Evolutionary conservation across 176 grass and related monocot genomes (phyloP).

Genomic region (Aegilops longissima): DNA sequence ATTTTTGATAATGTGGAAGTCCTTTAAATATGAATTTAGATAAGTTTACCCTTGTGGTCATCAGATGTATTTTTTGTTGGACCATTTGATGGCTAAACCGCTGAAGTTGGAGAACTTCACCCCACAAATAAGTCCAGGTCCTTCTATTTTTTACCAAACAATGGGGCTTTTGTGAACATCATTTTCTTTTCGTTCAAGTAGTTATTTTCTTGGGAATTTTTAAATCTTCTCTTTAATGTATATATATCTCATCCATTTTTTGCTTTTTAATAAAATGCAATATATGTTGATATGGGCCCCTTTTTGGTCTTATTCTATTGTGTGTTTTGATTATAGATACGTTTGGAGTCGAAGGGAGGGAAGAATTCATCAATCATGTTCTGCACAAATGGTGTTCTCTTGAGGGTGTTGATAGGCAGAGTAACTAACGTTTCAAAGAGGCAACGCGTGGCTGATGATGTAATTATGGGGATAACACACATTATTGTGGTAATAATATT

Average conservation of each 20-base stretch:
- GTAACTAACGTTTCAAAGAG: constrained; percentile 44
- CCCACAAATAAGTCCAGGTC: neutral
- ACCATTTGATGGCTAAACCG: neutral
- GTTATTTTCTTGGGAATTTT: neutral
- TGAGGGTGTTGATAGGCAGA: constrained; percentile 84
- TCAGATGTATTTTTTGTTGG: constrained; percentile 2
- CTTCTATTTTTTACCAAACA: neutral
- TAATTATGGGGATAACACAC: constrained; percentile 75
- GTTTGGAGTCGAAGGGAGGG: constrained; percentile 90
- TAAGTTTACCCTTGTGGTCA: neutral
- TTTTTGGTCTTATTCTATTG: neutral
- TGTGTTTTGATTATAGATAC: constrained; percentile 62
- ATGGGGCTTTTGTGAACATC: neutral
- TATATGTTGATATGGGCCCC: neutral
- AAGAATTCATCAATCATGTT: constrained; percentile 93
- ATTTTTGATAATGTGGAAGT: neutral
- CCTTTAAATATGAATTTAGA: neutral
- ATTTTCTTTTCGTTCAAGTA: constrained; percentile 3
- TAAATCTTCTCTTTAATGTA: neutral
- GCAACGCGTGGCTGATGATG: constrained; percentile 43
- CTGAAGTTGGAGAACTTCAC: neutral
- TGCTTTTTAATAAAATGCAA: neutral
- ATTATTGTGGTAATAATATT: constrained; percentile 85
- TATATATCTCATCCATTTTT: neutral
- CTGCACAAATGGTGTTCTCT: constrained; percentile 95